phyloP scores from a whole-genome alignment of 257 asterid genomes.

The Cordia subcordata region DNA sequence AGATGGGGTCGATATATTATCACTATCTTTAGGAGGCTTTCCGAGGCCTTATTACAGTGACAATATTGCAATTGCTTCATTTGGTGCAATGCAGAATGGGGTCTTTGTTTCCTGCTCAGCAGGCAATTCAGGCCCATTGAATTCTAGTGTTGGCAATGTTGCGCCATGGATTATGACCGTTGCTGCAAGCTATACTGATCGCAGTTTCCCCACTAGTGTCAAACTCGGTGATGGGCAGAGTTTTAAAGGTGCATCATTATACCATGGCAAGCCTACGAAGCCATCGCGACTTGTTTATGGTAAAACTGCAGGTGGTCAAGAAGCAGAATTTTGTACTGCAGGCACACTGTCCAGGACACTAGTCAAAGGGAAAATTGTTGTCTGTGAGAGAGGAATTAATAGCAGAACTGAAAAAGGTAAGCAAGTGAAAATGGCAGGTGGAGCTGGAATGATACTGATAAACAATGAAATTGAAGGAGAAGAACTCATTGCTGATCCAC shows the following conservation, averaged over 20 bases:
- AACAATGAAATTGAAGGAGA: conserved; percentile 48
- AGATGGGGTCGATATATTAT: conserved; percentile 65
- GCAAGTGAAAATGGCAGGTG: conserved; percentile 57
- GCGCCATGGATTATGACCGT: conserved; percentile 87
- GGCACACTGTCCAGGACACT: conserved; percentile 37
- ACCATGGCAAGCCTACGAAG: conserved; percentile 43
- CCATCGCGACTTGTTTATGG: conserved; percentile 33
- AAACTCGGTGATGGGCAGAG: conserved; percentile 41
- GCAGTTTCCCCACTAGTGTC: conserved; percentile 40
- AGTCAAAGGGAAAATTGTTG: conserved; percentile 60
- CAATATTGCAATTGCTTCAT: conserved; percentile 58
- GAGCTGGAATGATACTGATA: conserved; percentile 64
- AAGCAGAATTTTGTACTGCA: conserved; percentile 37
- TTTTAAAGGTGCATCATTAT: conserved; percentile 53
- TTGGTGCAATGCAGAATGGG: conserved; percentile 55
- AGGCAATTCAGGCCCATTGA: conserved; percentile 61
- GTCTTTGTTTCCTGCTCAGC: conserved; percentile 54
- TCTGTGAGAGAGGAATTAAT: conserved; percentile 63
- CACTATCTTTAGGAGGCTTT: conserved; percentile 60
- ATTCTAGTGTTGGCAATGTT: conserved; percentile 40
- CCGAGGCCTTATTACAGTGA: conserved; percentile 42
- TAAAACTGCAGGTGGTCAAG: conserved; percentile 31
- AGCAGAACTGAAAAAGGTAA: conserved; percentile 58
- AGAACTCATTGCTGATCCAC: conserved; percentile 61
- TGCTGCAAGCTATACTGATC: conserved; percentile 65